Percentiles rank a stretch among this genome's conserved stretches.
These are phyloP conservation scores for Aspergillus awamori DNA, from an alignment of 2,329 filamentous ascomycete species.

Conservation along the genomic window DNA sequence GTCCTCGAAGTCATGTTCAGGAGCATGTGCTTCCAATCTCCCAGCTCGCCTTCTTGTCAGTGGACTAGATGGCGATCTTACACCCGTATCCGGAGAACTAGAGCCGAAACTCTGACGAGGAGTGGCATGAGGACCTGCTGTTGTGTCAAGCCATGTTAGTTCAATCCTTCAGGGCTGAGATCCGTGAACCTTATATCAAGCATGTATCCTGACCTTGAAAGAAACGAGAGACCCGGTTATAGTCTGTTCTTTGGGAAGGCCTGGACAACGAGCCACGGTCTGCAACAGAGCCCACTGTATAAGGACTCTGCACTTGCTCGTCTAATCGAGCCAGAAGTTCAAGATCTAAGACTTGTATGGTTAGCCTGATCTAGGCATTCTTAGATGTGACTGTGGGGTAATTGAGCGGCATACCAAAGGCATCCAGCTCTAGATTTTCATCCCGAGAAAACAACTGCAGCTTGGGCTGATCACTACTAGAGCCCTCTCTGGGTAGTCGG, in stretches of 20 bases:
- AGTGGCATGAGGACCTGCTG: constrained; percentile 24
- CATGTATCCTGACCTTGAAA: constrained; percentile 34
- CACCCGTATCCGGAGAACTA: constrained; percentile 30
- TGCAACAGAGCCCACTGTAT: constrained; percentile 1
- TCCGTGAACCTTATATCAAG: neutral
- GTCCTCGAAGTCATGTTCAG: neutral
- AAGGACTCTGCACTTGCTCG: constrained; percentile 14
- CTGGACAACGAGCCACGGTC: constrained; percentile 1
- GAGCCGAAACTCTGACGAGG: constrained; percentile 28
- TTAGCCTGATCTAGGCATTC: neutral
- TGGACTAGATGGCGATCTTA: constrained; percentile 36
- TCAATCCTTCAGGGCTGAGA: too few species aligned
- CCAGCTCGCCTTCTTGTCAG: constrained; percentile 28
- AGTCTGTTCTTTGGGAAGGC: constrained; percentile 3
- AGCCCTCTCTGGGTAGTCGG: neutral
- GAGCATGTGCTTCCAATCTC: constrained; percentile 9
- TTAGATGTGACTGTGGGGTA: neutral
- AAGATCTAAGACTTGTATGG: constrained; percentile 32
- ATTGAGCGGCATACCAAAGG: constrained; percentile 49
- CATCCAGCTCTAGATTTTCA: constrained; percentile 46
- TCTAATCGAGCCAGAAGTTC: constrained; percentile 41
- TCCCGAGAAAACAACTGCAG: constrained; percentile 15
- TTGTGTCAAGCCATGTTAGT: constrained; percentile 3
- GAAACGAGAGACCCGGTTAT: constrained; percentile 29
- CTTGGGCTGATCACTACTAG: neutral